Percentiles rank a stretch among this genome's conserved stretches.
phyloP scores from a whole-genome alignment of 768 basidiomycete species.

The Boletus sp. region DNA sequence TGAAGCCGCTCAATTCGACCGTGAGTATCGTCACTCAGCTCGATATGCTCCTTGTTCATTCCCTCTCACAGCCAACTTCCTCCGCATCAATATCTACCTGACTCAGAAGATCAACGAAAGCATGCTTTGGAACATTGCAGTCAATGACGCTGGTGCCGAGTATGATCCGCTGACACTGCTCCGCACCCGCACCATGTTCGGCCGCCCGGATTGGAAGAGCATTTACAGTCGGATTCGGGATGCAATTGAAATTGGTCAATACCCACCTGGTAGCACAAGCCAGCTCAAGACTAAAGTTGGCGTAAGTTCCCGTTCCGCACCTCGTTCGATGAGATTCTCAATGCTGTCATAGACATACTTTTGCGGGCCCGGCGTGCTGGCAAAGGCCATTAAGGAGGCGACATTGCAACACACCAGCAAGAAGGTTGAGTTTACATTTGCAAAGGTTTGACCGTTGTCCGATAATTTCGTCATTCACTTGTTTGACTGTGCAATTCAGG shows the following conservation, averaged over 20 bases:
- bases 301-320: constrained; percentile 42
- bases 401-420: constrained; percentile 51
- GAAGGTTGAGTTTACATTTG: constrained; percentile 72
- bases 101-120: constrained; percentile 83
- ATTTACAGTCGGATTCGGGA: constrained; percentile 74
- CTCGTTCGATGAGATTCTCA: background rate
- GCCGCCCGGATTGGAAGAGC: constrained; percentile 84
- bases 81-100: constrained; percentile 88
- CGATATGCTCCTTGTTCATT: constrained; percentile 8
- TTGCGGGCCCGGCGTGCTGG: constrained; percentile 77
- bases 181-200: constrained; percentile 85
- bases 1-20: constrained; percentile 84
- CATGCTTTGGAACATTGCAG: constrained; percentile 89
- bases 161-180: constrained; percentile 89
- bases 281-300: constrained; percentile 83
- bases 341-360: constrained; percentile 65
- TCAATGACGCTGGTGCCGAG: constrained; percentile 81
- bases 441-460: constrained; percentile 55
- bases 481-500: constrained; percentile 7
- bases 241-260: constrained; percentile 79
- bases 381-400: constrained; percentile 73
- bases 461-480: background rate
- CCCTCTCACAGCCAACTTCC: constrained; percentile 67
- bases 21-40: constrained; percentile 44
- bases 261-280: constrained; percentile 73